Base-by-base conservation (phyloP, 2,329 filamentous ascomycete species). In the Juglanconis sp. region DNA sequence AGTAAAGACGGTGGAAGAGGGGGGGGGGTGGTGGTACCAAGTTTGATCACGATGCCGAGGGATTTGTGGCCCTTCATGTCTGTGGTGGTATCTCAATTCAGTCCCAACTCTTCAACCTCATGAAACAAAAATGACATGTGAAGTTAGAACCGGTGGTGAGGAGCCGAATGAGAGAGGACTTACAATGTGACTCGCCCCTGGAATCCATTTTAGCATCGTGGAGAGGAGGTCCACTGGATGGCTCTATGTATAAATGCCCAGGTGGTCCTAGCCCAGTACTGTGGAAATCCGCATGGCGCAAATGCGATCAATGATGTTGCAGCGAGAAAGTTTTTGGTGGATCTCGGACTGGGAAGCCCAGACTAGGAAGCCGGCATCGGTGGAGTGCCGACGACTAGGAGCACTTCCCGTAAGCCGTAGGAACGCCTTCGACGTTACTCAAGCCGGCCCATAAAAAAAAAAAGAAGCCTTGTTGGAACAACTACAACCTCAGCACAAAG, bases 41-140 rank as follows among this genome's bases (percentile, higher is more conserved):
- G 84, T 79, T 96, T 96, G 70, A 96, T 94, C 68, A 96, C 91
- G 65, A 95, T 85, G 57, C 87, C 91, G 66, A 91, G 81, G 69
- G 85, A 81, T 72, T 85, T 88, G 57, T 76, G 75, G 47, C 76
- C 79, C 79, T 86, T 91, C 87, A 90, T 90, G 66, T 73, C 83
- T 83, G 76, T 47, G 35, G n/a, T 50, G 38, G n/a, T 44, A 11
- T 54, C 17, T 50, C 70, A 56, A 72, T 42, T 3, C 13, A 36
- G 15, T 57, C 52, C 38, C 30, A 17, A 32, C 32, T n/a, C 15
- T n/a, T 34, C 15, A 6, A 13, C 5, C 13, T 30, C 3, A n/a
- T 2, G 13, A 30, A 15, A 31, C 15, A 44, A 52, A 38, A 44
- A 53, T 56, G 30, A 35, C 24, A 24, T 24, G 54, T 50, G 60